Conservation (phyloP, 306 rosid species). For the Begonia peltatifolia region DNA sequence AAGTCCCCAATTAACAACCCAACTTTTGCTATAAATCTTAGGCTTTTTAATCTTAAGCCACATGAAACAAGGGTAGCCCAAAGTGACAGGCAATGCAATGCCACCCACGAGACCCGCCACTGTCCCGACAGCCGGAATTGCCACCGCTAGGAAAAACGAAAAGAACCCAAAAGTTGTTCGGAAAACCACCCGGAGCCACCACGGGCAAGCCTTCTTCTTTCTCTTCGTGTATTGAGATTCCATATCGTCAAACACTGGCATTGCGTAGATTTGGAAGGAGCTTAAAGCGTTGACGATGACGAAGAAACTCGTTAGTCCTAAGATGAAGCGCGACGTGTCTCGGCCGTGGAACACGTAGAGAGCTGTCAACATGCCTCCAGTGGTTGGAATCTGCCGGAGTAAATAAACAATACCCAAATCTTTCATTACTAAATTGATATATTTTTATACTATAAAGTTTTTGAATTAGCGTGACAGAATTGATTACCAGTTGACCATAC, state of each 20-base stretch:
- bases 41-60: slow-evolving; percentile 49
- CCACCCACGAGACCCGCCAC: slow-evolving; percentile 44
- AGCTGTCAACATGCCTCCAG: slow-evolving; percentile 35
- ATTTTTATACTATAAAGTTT: not conserved
- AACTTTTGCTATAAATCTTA: slow-evolving; percentile 4
- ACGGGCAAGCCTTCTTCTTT: slow-evolving; percentile 28
- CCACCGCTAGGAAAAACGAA: slow-evolving; percentile 27
- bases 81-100: slow-evolving; percentile 34
- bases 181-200: slow-evolving; percentile 31
- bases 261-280: slow-evolving; percentile 42
- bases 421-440: not conserved
- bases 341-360: slow-evolving; percentile 15
- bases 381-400: slow-evolving; percentile 21
- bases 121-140: slow-evolving; percentile 28
- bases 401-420: not conserved
- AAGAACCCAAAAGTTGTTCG: slow-evolving; percentile 20
- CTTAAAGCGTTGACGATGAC: slow-evolving; percentile 28
- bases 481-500: slow-evolving; percentile 23
- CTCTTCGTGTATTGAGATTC: slow-evolving; percentile 32
- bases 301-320: slow-evolving; percentile 26
- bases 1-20: slow-evolving; percentile 29
- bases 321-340: slow-evolving; percentile 18
- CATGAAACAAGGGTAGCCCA: slow-evolving; percentile 44
- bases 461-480: not conserved
- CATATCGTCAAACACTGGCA: slow-evolving; percentile 39